phyloP scores from a whole-genome alignment of 2,329 filamentous ascomycete genomes.

The Diaporthe vexans region DNA sequence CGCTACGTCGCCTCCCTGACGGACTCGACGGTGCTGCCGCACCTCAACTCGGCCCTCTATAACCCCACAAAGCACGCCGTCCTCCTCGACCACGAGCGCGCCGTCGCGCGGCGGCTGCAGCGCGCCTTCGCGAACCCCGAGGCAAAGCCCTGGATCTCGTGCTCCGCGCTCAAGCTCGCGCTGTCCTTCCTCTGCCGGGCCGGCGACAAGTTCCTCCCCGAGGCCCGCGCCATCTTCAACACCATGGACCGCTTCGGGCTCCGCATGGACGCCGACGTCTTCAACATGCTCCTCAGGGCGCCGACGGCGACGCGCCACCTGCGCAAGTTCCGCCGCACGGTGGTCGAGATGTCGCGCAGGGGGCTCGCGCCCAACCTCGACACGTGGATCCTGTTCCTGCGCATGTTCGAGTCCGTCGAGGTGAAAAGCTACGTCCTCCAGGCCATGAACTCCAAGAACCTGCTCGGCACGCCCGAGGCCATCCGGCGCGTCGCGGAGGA shows the following conservation, averaged over 20 bases:
- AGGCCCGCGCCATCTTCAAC: conserved; percentile 53
- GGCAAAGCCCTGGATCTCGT: conserved; percentile 53
- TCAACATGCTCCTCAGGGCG: conserved; percentile 62
- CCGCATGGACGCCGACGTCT: conserved; percentile 61
- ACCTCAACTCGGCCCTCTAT: conserved; percentile 35
- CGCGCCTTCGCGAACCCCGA: conserved; percentile 55
- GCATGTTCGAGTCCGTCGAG: conserved; percentile 72
- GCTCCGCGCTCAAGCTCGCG: conserved; percentile 58
- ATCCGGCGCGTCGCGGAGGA: conserved; percentile 56
- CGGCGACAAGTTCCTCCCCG: conserved; percentile 47
- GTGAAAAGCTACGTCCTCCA: conserved; percentile 61
- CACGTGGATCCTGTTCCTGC: conserved; percentile 65
- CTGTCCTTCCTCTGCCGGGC: conserved; percentile 55
- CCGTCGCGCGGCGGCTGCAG: conserved; percentile 56
- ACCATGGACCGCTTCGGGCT: conserved; percentile 54
- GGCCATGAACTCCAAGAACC: conserved; percentile 60
- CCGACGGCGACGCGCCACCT: conserved; percentile 57
- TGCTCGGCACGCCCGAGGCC: conserved; percentile 55
- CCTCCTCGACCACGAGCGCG: conserved; percentile 53
- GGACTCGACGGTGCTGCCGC: conserved; percentile 46
- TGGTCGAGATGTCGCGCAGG: conserved; percentile 57
- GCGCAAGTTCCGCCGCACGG: conserved; percentile 56
- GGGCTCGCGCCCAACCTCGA: conserved; percentile 57
- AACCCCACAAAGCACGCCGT: neutral
- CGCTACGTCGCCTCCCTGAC: conserved; percentile 59